Evolutionary conservation across 495 filamentous ascomycete genomes (phyloP).

Genomic region (Zalerion maritima): DNA sequence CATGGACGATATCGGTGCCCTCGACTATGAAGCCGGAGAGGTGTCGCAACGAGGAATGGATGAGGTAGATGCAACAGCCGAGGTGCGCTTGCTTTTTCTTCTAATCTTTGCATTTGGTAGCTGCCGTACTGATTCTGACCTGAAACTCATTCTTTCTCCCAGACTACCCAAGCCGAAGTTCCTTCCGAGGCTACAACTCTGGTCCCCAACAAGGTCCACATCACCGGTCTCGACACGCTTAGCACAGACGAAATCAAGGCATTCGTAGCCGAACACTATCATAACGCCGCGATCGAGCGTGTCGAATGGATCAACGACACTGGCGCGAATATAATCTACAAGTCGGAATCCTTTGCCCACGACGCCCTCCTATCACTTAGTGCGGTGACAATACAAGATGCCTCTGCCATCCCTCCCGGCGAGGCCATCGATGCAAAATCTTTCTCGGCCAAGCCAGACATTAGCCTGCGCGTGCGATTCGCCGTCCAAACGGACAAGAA

Average conservation of each 20-base stretch:
- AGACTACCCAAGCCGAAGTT: not conserved
- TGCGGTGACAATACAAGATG: constrained; percentile 25
- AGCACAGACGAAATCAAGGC: constrained; percentile 59
- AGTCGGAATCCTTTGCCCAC: constrained; percentile 44
- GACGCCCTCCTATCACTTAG: constrained; percentile 56
- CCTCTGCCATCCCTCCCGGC: constrained; percentile 32
- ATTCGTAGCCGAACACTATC: constrained; percentile 53
- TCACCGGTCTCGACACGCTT: constrained; percentile 70
- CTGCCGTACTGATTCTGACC: not conserved
- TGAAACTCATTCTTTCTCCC: not conserved
- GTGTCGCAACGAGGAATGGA: constrained; percentile 8
- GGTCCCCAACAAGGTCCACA: constrained; percentile 55
- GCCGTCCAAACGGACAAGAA: constrained; percentile 69
- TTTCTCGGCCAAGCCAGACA: constrained; percentile 50
- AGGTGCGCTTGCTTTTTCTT: too few species aligned
- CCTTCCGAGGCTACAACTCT: constrained; percentile 9
- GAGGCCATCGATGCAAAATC: constrained; percentile 45
- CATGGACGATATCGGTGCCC: constrained; percentile 27
- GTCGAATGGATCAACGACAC: constrained; percentile 95
- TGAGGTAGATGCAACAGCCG: not conserved
- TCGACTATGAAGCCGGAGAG: constrained; percentile 10
- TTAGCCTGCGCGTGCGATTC: constrained; percentile 53
- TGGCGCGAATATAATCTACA: constrained; percentile 75
- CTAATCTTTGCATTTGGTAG: not conserved
- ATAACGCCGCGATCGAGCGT: constrained; percentile 33